Percentiles rank a stretch among this genome's conserved stretches.
phyloP scores from a whole-genome alignment of 169 alveolate species.

The Cyclospora cayetanensis region DNA sequence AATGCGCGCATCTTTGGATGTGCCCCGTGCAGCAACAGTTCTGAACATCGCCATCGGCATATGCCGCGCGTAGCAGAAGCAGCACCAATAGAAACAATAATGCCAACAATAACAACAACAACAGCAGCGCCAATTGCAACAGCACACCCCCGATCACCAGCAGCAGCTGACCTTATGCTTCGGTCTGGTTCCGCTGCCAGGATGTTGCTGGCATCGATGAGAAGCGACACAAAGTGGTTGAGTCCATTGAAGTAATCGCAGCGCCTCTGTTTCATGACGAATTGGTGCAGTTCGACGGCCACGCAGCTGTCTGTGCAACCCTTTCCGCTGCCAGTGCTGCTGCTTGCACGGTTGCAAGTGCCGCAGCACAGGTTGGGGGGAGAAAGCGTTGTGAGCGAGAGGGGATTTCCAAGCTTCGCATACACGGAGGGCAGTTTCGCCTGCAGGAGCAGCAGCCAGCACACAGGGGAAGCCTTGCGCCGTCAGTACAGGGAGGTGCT shows the following conservation, averaged over 20 bases:
- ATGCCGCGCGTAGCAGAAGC: background rate
- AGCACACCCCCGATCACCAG: background rate
- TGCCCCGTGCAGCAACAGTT: too few species aligned
- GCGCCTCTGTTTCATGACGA: constrained; percentile 88
- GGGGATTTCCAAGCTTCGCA: constrained; percentile 83
- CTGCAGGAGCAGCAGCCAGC: background rate
- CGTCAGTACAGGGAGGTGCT: too few species aligned
- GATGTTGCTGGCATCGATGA: constrained; percentile 26
- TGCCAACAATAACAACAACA: background rate
- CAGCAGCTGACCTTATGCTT: constrained; percentile 72
- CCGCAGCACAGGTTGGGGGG: constrained; percentile 72
- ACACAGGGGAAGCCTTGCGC: too few species aligned
- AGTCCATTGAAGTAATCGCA: constrained; percentile 88
- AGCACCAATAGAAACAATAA: background rate
- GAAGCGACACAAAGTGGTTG: constrained; percentile 81
- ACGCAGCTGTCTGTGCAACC: background rate
- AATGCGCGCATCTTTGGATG: too few species aligned
- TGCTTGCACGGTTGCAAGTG: background rate
- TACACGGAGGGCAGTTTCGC: constrained; percentile 83
- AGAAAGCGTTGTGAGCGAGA: constrained; percentile 79
- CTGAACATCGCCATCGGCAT: too few species aligned
- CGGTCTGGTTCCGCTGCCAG: constrained; percentile 81
- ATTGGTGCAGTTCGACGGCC: constrained; percentile 82
- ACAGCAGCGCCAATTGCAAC: background rate
- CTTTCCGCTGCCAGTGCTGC: background rate